Percentiles rank a stretch among this genome's conserved stretches.
Conservation (phyloP, 1,284 basidiomycete species). For the Golubevia pallescens region DNA sequence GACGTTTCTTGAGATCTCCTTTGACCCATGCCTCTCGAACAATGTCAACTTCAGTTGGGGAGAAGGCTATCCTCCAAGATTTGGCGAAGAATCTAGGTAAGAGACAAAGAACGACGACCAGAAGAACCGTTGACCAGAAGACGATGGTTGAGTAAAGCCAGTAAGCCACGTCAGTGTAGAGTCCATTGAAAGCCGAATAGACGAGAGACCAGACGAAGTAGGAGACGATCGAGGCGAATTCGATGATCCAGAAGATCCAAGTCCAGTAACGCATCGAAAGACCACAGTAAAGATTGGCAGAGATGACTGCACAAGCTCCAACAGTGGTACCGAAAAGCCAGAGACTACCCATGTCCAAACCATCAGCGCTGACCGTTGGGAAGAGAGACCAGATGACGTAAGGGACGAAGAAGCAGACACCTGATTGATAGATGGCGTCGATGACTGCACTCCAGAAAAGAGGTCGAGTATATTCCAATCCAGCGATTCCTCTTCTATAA, state of each 20-base stretch:
- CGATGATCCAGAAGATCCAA: conserved; percentile 41
- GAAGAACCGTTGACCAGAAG: conserved; percentile 41
- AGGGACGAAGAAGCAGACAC: conserved; percentile 87
- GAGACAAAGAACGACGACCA: conserved; percentile 42
- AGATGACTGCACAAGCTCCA: conserved; percentile 81
- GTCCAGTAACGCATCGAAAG: conserved; percentile 26
- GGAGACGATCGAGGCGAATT: conserved; percentile 39
- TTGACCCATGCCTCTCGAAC: conserved; percentile 48
- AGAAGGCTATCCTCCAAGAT: conserved; percentile 39
- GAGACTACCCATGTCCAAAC: conserved; percentile 67
- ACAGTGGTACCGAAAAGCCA: conserved; percentile 92
- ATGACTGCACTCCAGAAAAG: conserved; percentile 96
- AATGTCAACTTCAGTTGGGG: conserved; percentile 44
- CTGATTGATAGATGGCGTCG: conserved; percentile 91
- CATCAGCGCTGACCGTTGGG: conserved; percentile 30
- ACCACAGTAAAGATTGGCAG: conserved; percentile 72
- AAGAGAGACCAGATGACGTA: conserved; percentile 76
- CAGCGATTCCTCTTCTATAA: conserved; percentile 88
- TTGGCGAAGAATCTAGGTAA: conserved; percentile 40
- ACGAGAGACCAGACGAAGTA: conserved; percentile 45
- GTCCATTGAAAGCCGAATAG: conserved; percentile 42
- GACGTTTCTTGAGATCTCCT: conserved; percentile 45
- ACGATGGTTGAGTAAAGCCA: conserved; percentile 39
- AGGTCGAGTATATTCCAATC: conserved; percentile 85
- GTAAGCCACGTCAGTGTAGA: conserved; percentile 33